Conservation (phyloP, 1,284 basidiomycete genomes). For the Ustilago xerochloae region DNA sequence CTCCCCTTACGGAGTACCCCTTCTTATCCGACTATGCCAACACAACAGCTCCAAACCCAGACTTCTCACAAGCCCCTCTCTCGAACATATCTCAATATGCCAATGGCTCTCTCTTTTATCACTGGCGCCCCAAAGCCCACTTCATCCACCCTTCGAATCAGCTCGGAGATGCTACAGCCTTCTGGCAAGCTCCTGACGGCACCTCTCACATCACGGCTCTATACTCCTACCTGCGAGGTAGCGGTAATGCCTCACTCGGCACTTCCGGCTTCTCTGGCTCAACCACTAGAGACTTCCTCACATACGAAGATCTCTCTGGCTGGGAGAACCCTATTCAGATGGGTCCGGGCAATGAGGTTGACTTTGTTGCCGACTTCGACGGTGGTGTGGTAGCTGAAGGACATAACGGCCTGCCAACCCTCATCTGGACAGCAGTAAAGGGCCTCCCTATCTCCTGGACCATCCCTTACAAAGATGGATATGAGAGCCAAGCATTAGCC, state of each 20-base stretch:
- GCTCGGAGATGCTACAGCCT: conserved; percentile 39
- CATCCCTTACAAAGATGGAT: conserved; percentile 37
- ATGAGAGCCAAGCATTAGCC: conserved; percentile 34
- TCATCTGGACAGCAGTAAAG: conserved; percentile 35
- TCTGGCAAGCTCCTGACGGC: conserved; percentile 22
- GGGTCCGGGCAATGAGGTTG: conserved; percentile 33
- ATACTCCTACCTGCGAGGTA: conserved; percentile 28
- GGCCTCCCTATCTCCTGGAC: conserved; percentile 39
- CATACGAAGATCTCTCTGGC: conserved; percentile 24
- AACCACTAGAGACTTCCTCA: conserved; percentile 24
- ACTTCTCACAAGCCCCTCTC: conserved; percentile 29
- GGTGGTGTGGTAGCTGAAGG: conserved; percentile 29
- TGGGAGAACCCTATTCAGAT: conserved; percentile 28
- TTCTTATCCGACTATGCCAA: background rate
- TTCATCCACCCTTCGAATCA: conserved; percentile 42
- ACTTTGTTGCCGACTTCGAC: conserved; percentile 39
- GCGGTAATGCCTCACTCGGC: conserved; percentile 13
- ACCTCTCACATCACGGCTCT: conserved; percentile 28
- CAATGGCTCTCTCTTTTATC: conserved; percentile 34
- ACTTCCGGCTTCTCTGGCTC: conserved; percentile 26
- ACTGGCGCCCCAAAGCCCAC: conserved; percentile 40
- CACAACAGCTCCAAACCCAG: conserved; percentile 4
- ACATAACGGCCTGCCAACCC: conserved; percentile 33
- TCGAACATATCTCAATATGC: conserved; percentile 29
- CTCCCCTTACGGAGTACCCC: background rate